Conservation (phyloP, 2,329 filamentous ascomycete genomes). For the Fusarium avenaceum region DNA sequence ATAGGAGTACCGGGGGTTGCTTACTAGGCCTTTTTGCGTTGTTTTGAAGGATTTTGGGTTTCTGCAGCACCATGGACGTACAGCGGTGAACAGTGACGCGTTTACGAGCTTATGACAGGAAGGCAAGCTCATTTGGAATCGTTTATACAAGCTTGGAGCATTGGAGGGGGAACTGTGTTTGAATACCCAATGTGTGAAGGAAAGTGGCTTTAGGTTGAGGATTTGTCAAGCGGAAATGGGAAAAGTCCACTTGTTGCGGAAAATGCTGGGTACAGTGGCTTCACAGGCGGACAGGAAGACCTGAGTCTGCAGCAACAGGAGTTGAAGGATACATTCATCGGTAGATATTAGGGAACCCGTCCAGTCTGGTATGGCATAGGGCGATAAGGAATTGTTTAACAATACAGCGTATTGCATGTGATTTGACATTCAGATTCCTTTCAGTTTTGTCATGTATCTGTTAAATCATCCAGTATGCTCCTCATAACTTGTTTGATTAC, state of each 20-base stretch:
- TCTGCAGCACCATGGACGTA: constrained; percentile 24
- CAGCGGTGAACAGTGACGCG: constrained; percentile 31
- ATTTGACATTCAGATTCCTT: background rate
- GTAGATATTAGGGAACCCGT: constrained; percentile 12
- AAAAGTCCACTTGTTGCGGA: constrained; percentile 1
- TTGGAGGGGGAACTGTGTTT: constrained; percentile 29
- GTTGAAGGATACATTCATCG: constrained; percentile 14
- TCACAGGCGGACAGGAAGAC: background rate
- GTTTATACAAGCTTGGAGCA: constrained; percentile 29
- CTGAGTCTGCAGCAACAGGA: constrained; percentile 7
- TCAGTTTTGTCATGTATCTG: background rate
- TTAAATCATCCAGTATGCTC: background rate
- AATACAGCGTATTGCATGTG: background rate
- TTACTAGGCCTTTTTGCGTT: constrained; percentile 31
- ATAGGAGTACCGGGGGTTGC: constrained; percentile 36
- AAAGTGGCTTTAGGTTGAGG: background rate
- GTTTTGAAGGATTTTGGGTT: constrained; percentile 17
- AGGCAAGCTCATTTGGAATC: constrained; percentile 23
- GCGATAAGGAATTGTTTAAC: background rate
- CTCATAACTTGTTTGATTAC: no score
- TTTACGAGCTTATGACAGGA: constrained; percentile 31
- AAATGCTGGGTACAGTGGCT: background rate
- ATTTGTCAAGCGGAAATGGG: constrained; percentile 5
- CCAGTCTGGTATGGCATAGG: background rate
- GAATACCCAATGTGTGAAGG: constrained; percentile 30